These are phyloP conservation scores for Aspergillus cavernicola DNA, from an alignment of 495 filamentous ascomycete genomes.

Conservation along the genomic window DNA sequence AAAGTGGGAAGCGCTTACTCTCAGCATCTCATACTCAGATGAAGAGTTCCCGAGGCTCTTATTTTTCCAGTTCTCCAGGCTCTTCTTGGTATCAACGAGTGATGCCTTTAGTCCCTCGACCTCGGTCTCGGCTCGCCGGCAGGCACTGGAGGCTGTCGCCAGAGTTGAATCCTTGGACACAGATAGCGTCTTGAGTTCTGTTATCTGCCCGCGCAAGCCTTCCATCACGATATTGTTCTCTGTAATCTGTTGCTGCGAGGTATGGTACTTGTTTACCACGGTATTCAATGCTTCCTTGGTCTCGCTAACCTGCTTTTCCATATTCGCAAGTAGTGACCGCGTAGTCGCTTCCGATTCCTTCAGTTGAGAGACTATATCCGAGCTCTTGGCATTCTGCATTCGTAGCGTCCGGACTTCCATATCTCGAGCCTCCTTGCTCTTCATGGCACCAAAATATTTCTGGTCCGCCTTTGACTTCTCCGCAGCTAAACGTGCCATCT, in stretches of 20 bases:
- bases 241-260: conserved; percentile 62
- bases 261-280: conserved; percentile 63
- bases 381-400: conserved; percentile 80
- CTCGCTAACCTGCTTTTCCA: conserved; percentile 88
- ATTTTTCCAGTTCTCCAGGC: conserved; percentile 74
- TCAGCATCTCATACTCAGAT: conserved; percentile 75
- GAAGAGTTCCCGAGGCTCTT: conserved; percentile 76
- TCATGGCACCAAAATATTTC: conserved; percentile 94
- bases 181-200: conserved; percentile 67
- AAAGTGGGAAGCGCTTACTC: conserved; percentile 55
- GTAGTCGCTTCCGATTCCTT: conserved; percentile 76
- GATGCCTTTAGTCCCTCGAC: conserved; percentile 67
- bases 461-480: conserved; percentile 97
- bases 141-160: conserved; percentile 49
- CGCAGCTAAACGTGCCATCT: conserved; percentile 64
- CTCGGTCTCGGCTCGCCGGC: conserved; percentile 71
- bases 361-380: conserved; percentile 86
- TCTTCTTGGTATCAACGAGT: conserved; percentile 70
- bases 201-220: conserved; percentile 68
- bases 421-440: conserved; percentile 79
- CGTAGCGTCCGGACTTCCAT: conserved; percentile 72
- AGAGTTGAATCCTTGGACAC: conserved; percentile 66
- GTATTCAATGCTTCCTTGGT: conserved; percentile 67
- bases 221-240: conserved; percentile 68
- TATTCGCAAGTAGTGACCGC: conserved; percentile 63